Evolutionary conservation across 805 yeast species (phyloP).

Genomic region (Schwanniomyces occidentalis): DNA sequence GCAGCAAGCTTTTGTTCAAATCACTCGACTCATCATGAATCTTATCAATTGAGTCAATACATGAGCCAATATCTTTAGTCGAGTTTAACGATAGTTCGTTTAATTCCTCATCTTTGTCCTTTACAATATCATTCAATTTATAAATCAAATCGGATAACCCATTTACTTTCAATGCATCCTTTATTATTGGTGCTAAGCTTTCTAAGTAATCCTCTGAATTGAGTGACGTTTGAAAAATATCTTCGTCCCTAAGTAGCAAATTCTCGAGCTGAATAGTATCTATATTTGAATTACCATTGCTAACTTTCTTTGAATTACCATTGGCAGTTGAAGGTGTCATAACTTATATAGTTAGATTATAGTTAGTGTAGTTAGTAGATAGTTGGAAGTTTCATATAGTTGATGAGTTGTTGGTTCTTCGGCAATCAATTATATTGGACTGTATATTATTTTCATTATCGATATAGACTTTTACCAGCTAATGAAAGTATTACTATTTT

Average conservation of each 20-base stretch:
- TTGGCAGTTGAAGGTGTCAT: constrained; percentile 12
- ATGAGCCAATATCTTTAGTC: constrained; percentile 53
- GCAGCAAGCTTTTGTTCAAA: constrained; percentile 54
- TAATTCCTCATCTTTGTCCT: constrained; percentile 61
- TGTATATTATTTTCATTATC: constrained; percentile 1
- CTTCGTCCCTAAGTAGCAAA: constrained; percentile 40
- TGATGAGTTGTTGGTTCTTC: neutral
- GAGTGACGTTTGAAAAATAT: constrained; percentile 46
- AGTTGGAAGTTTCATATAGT: too few species aligned
- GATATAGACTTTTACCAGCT: too few species aligned
- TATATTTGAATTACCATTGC: constrained; percentile 6
- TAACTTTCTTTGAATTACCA: constrained; percentile 5
- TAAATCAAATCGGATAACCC: constrained; percentile 57
- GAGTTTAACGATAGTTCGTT: constrained; percentile 61
- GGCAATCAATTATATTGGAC: neutral
- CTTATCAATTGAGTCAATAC: constrained; percentile 62
- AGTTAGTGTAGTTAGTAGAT: too few species aligned
- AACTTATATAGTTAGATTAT: too few species aligned
- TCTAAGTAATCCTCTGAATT: constrained; percentile 72
- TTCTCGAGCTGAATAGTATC: constrained; percentile 36
- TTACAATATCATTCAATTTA: constrained; percentile 56
- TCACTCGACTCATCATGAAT: constrained; percentile 59
- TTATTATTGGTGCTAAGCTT: constrained; percentile 74
- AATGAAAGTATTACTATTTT: neutral
- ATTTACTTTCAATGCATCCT: constrained; percentile 56